phyloP scores from a whole-genome alignment of 1,139 yeast genomes.

The Barnettozyma hawaiiensis region DNA sequence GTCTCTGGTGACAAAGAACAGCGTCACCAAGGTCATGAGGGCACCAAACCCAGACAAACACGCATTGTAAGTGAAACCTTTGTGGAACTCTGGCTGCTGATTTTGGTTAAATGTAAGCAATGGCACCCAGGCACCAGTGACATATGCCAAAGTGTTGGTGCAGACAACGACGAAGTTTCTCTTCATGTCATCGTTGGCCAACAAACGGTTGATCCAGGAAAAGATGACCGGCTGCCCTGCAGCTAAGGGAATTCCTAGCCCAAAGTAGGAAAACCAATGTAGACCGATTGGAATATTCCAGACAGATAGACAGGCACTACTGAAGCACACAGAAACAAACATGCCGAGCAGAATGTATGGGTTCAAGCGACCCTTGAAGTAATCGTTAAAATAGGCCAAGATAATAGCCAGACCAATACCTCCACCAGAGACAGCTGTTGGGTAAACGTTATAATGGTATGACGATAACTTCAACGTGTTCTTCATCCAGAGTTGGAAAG shows the following conservation, averaged over 20 bases:
- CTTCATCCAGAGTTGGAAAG: slow-evolving; percentile 50
- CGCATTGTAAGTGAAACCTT: slow-evolving; percentile 49
- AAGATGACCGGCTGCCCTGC: slow-evolving; percentile 46
- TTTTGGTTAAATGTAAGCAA: slow-evolving; percentile 45
- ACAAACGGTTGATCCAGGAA: slow-evolving; percentile 48
- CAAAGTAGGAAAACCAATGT: slow-evolving; percentile 46
- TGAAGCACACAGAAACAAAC: slow-evolving; percentile 36
- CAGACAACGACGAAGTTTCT: slow-evolving; percentile 24
- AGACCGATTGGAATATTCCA: slow-evolving; percentile 47
- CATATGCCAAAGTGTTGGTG: slow-evolving; percentile 21
- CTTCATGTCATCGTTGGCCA: slow-evolving; percentile 29
- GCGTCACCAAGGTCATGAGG: slow-evolving; percentile 4
- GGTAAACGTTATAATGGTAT: slow-evolving; percentile 41
- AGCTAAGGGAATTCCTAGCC: slow-evolving; percentile 43
- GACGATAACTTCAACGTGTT: slow-evolving; percentile 35
- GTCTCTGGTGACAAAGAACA: slow-evolving; percentile 1
- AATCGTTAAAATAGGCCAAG: slow-evolving; percentile 41
- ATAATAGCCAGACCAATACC: slow-evolving; percentile 39
- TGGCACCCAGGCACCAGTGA: slow-evolving; percentile 29
- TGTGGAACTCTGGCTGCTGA: slow-evolving; percentile 38
- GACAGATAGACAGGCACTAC: slow-evolving; percentile 38
- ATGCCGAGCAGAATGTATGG: slow-evolving; percentile 33
- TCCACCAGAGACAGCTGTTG: slow-evolving; percentile 41
- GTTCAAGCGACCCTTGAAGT: slow-evolving; percentile 38
- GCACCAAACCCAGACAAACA: slow-evolving; percentile 26